Evolutionary conservation across 805 yeast genomes (phyloP).

Genomic region (Candida nanaspora): DNA sequence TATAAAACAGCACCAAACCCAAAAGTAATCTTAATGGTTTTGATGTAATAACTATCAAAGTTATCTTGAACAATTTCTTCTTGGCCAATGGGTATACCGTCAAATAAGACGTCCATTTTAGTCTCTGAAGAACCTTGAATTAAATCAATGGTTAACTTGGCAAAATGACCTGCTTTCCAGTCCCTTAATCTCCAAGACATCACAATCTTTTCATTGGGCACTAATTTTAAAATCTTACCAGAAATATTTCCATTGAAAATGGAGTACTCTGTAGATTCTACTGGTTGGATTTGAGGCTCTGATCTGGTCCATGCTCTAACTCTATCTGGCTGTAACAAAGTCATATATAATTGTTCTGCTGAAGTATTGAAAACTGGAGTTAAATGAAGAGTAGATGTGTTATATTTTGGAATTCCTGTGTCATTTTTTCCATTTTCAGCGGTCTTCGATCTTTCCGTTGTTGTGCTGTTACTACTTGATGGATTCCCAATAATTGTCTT

Average conservation of each 20-base stretch:
- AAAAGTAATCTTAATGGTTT: conserved; percentile 83
- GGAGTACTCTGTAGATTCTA: conserved; percentile 45
- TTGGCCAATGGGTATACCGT: conserved; percentile 92
- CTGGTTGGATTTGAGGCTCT: conserved; percentile 49
- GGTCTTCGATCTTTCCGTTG: conserved; percentile 7
- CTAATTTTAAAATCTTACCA: conserved; percentile 60
- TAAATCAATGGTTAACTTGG: conserved; percentile 58
- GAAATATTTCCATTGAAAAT: conserved; percentile 84
- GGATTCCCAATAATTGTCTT: conserved; percentile 21
- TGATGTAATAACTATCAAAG: conserved; percentile 84
- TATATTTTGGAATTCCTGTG: conserved; percentile 5
- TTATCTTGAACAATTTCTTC: conserved; percentile 81
- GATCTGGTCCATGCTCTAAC: conserved; percentile 91
- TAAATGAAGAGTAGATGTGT: conserved; percentile 40
- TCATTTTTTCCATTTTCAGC: too few species aligned
- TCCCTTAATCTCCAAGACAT: conserved; percentile 83
- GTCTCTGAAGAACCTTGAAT: conserved; percentile 84
- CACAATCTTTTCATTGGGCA: conserved; percentile 50
- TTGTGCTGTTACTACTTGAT: too few species aligned
- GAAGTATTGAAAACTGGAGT: conserved; percentile 81
- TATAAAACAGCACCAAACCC: conserved; percentile 92
- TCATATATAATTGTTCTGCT: conserved; percentile 75
- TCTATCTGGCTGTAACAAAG: conserved; percentile 69
- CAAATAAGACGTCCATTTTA: conserved; percentile 65
- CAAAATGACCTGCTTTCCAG: conserved; percentile 84